Evolutionary conservation across 2,329 filamentous ascomycete genomes (phyloP).

Genomic region (Xylariaceae sp.): DNA sequence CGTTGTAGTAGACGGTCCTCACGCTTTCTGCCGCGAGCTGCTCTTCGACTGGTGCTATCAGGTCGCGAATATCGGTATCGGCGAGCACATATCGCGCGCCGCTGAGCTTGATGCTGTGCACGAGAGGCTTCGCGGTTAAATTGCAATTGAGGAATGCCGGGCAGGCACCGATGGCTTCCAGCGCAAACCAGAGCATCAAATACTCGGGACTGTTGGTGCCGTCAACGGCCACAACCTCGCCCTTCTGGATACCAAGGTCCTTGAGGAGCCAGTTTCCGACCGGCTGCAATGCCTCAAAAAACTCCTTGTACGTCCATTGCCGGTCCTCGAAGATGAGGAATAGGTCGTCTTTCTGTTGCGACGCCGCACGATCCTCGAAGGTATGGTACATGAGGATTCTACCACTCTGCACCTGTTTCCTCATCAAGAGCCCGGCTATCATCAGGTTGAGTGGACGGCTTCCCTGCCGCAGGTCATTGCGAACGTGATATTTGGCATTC

Average conservation of each 20-base stretch:
- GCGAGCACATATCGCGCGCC: slow-evolving; percentile 52
- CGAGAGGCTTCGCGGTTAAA: slow-evolving; percentile 54
- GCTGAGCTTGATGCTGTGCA: slow-evolving; percentile 61
- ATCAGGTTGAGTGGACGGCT: slow-evolving; percentile 31
- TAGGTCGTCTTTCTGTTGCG: slow-evolving; percentile 13
- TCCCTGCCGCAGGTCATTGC: slow-evolving; percentile 51
- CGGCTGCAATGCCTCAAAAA: slow-evolving; percentile 48
- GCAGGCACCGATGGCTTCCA: slow-evolving; percentile 60
- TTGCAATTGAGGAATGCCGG: slow-evolving; percentile 69
- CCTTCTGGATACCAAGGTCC: slow-evolving; percentile 50
- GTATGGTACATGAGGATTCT: slow-evolving; percentile 19
- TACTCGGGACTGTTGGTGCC: slow-evolving; percentile 65
- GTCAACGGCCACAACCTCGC: slow-evolving; percentile 60
- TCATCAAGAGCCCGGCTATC: slow-evolving; percentile 37
- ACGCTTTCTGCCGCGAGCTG: slow-evolving; percentile 51
- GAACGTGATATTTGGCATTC: slow-evolving; percentile 63
- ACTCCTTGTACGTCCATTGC: slow-evolving; percentile 55
- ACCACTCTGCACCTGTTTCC: slow-evolving; percentile 27
- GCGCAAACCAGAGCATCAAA: slow-evolving; percentile 59
- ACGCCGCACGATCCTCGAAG: slow-evolving; percentile 21
- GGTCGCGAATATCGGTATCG: slow-evolving; percentile 49
- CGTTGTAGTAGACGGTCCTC: slow-evolving; percentile 47
- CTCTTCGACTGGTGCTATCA: slow-evolving; percentile 53
- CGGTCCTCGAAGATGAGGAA: slow-evolving; percentile 54
- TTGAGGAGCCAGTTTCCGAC: slow-evolving; percentile 59